Conservation (phyloP, 2,329 filamentous ascomycete genomes). For the Aspergillus alliaceus region DNA sequence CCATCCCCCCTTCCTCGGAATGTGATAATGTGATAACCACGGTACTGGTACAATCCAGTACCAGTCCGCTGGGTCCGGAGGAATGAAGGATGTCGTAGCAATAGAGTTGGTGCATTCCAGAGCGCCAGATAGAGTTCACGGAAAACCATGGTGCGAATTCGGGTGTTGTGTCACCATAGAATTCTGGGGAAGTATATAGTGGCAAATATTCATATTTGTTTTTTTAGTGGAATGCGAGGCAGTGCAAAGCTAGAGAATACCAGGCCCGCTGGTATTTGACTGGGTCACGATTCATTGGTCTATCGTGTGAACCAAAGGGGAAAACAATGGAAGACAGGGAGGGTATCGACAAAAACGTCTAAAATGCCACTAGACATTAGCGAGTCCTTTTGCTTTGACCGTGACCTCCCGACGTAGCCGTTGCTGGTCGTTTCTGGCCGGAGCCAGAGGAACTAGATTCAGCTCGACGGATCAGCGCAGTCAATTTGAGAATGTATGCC, state of each 20-base stretch:
- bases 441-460: constrained; percentile 23
- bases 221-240: background rate
- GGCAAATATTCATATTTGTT: background rate
- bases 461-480: constrained; percentile 29
- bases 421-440: constrained; percentile 36
- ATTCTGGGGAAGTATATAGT: background rate
- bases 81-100: constrained; percentile 5
- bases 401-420: constrained; percentile 20
- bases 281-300: background rate
- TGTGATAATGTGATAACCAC: background rate
- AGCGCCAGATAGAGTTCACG: background rate
- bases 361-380: constrained; percentile 16
- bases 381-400: constrained; percentile 35
- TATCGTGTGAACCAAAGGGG: background rate
- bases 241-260: background rate
- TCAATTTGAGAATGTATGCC: constrained; percentile 35
- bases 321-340: background rate
- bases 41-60: background rate
- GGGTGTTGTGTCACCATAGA: constrained; percentile 4
- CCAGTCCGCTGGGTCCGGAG: background rate
- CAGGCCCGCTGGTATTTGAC: background rate
- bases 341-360: background rate
- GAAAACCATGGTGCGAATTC: constrained; percentile 1
- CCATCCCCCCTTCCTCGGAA: background rate
- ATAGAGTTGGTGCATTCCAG: constrained; percentile 7